Conservation (phyloP, 2,329 filamentous ascomycete genomes). For the Ophiostoma montium region DNA sequence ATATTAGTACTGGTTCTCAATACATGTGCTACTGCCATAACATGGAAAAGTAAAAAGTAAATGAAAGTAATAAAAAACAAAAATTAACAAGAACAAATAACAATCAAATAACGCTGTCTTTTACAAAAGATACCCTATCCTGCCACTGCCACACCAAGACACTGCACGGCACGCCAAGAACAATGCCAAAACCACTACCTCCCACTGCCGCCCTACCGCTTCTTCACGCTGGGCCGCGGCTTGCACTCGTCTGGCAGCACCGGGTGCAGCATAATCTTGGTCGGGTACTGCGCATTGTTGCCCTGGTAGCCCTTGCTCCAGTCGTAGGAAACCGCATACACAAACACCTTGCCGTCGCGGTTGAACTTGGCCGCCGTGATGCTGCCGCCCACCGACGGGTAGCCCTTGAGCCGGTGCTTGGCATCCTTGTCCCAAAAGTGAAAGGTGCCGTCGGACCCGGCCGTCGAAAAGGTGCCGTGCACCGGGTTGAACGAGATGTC, state of each 20-base stretch:
- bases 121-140: no score
- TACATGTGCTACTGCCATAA: no score
- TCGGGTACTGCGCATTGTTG: conserved; percentile 61
- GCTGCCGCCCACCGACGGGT: conserved; percentile 67
- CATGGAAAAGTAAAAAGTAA: no score
- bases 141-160: no score
- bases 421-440: conserved; percentile 93
- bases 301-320: conserved; percentile 92
- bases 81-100: no score
- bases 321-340: conserved; percentile 87
- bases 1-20: no score
- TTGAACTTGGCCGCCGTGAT: conserved; percentile 92
- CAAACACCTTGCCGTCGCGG: conserved; percentile 68
- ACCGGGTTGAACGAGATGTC: conserved; percentile 94
- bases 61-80: no score
- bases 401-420: conserved; percentile 81
- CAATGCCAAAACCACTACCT: no score
- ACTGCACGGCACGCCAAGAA: no score
- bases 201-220: conserved; percentile 37
- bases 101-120: no score
- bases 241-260: conserved; percentile 50
- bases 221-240: conserved; percentile 44
- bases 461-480: conserved; percentile 96
- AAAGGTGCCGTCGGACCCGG: conserved; percentile 90
- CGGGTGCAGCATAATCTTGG: conserved; percentile 76